A percentile compares a stretch with the other conserved stretches of the same genome.
phyloP scores from a whole-genome alignment of 768 basidiomycete species.

The Vishniacozyma victoriae region DNA sequence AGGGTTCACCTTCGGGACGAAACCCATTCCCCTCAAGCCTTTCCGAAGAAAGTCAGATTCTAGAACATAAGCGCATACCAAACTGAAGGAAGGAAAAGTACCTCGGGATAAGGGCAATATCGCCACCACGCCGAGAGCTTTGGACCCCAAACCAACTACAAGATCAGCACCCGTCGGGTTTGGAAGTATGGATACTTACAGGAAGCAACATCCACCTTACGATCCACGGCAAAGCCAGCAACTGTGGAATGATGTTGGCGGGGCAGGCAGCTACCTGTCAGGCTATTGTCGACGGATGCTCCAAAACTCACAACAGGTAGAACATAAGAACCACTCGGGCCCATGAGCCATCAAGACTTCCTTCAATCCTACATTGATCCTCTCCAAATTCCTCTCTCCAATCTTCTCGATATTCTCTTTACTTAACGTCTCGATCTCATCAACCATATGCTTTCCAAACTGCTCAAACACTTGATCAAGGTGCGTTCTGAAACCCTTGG shows the following conservation, averaged over 20 bases:
- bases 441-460: constrained; percentile 7
- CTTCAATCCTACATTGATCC: constrained; percentile 2
- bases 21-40: no score
- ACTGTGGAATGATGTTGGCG: constrained; percentile 1
- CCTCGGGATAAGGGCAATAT: constrained; percentile 13
- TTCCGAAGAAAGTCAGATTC: no score
- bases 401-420: constrained; percentile 10
- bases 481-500: constrained; percentile 3
- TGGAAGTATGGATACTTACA: constrained; percentile 3
- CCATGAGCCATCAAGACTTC: constrained; percentile 7
- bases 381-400: constrained; percentile 4
- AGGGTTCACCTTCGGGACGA: no score
- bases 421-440: constrained; percentile 13
- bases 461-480: constrained; percentile 4
- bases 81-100: no score
- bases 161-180: not conserved
- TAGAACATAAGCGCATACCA: no score
- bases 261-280: not conserved
- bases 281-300: not conserved
- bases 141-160: constrained; percentile 10
- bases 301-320: constrained; percentile 9
- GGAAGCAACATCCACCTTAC: constrained; percentile 13
- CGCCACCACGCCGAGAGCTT: constrained; percentile 11
- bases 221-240: constrained; percentile 7
- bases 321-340: constrained; percentile 17